Evolutionary conservation across 345 rosid species (phyloP).

Genomic region (Aquilaria yunnanensis): DNA sequence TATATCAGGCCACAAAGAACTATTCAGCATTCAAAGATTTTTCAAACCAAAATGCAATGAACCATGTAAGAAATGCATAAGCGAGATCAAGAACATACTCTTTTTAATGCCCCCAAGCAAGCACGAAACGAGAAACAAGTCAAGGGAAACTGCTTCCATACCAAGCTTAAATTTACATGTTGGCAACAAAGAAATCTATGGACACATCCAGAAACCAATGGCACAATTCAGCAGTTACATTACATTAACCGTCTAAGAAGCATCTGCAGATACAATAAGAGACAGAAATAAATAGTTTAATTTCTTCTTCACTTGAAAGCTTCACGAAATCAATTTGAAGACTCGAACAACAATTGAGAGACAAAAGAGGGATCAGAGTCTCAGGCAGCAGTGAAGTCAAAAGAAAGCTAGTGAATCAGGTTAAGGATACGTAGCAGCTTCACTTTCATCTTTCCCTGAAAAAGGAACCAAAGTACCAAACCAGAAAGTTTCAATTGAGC

Average conservation of each 20-base stretch:
- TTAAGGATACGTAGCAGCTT: constrained; percentile 62
- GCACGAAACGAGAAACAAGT: constrained; percentile 12
- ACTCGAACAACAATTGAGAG: neutral
- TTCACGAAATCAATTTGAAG: neutral
- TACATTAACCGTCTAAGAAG: no score
- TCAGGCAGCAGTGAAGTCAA: neutral
- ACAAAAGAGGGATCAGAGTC: no score
- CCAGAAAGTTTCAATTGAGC: no score
- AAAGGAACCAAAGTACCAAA: neutral
- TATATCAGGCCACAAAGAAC: neutral
- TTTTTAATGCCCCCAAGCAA: constrained; percentile 15
- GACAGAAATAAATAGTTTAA: neutral
- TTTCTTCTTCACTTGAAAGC: neutral
- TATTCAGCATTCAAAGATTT: constrained; percentile 5
- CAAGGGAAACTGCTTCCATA: constrained; percentile 19
- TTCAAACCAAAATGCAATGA: constrained; percentile 5
- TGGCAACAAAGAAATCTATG: constrained; percentile 1
- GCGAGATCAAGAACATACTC: constrained; percentile 30
- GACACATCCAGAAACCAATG: neutral
- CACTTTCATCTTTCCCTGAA: constrained; percentile 49
- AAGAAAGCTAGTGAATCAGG: neutral
- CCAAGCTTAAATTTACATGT: constrained; percentile 6
- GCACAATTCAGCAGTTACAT: no score
- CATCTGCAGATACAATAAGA: no score
- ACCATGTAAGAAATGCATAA: neutral